Evolutionary conservation across 129 eudicot genomes (phyloP).

Genomic region (Deinandra increscens): DNA sequence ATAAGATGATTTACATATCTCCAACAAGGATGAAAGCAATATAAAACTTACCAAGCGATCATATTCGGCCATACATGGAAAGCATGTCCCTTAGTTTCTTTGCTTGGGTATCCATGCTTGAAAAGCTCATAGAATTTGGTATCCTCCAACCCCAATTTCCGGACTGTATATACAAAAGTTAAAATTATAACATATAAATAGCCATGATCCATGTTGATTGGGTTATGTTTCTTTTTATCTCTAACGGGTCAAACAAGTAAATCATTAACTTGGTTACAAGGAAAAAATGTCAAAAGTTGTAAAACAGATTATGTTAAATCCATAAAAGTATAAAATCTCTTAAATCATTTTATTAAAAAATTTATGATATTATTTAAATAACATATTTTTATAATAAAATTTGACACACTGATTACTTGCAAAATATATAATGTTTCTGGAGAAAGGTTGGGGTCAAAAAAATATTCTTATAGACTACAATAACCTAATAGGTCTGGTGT

Average conservation of each 20-base stretch:
- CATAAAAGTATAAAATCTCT: neutral
- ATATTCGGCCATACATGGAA: constrained; percentile 65
- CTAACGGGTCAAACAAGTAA: neutral
- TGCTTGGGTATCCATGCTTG: constrained; percentile 62
- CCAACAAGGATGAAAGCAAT: constrained; percentile 11
- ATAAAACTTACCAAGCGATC: constrained; percentile 20
- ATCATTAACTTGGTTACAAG: neutral
- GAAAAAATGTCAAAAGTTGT: neutral
- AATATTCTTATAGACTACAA: neutral
- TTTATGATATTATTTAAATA: neutral
- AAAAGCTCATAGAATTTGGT: constrained; percentile 61
- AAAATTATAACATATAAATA: neutral
- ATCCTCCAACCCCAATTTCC: constrained; percentile 99
- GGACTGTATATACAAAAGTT: constrained; percentile 35
- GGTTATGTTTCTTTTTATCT: neutral
- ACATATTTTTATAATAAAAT: neutral
- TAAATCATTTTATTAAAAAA: neutral
- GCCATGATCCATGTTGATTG: no score
- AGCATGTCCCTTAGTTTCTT: constrained; percentile 63
- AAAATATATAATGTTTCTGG: neutral
- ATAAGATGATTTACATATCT: constrained; percentile 20
- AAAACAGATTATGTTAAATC: neutral
- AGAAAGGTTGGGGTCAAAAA: neutral
- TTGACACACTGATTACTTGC: neutral
- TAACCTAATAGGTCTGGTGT: no score